These are phyloP conservation scores for Xylariaceae sp. DNA, from an alignment of 2,329 filamentous ascomycete genomes.

Conservation along the genomic window DNA sequence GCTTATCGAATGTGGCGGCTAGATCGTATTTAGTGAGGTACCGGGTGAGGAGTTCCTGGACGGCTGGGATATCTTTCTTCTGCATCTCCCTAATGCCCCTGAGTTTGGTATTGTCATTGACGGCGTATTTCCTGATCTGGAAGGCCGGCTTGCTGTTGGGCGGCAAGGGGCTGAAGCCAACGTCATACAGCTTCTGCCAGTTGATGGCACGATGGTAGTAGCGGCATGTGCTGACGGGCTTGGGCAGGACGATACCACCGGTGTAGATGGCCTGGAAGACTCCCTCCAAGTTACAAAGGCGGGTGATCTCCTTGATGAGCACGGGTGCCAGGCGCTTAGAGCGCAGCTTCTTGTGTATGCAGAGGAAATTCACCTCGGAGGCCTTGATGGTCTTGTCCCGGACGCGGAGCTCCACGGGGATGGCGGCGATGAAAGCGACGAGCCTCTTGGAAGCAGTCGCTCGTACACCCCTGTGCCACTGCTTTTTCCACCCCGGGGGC, in stretches of 20 bases:
- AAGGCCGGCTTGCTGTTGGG: conserved; percentile 77
- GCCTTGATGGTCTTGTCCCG: conserved; percentile 72
- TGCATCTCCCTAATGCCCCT: conserved; percentile 79
- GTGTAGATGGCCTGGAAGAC: conserved; percentile 97
- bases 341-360: conserved; percentile 95
- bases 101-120: conserved; percentile 71
- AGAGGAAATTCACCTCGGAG: conserved; percentile 97
- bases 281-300: conserved; percentile 79
- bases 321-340: conserved; percentile 89
- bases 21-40: conserved; percentile 82
- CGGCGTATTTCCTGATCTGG: conserved; percentile 81
- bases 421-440: conserved; percentile 92
- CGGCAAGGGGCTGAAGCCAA: conserved; percentile 89
- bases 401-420: conserved; percentile 80
- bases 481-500: conserved; percentile 87
- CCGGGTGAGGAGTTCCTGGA: conserved; percentile 69
- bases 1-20: conserved; percentile 74
- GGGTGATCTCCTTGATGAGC: conserved; percentile 96
- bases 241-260: conserved; percentile 85
- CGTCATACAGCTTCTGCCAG: conserved; percentile 94
- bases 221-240: conserved; percentile 85
- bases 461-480: conserved; percentile 94
- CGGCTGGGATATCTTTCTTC: conserved; percentile 71
- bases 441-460: conserved; percentile 80
- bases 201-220: conserved; percentile 94